phyloP scores from a whole-genome alignment of 2,329 filamentous ascomycete genomes.

The Phaeomoniella chlamydospora region DNA sequence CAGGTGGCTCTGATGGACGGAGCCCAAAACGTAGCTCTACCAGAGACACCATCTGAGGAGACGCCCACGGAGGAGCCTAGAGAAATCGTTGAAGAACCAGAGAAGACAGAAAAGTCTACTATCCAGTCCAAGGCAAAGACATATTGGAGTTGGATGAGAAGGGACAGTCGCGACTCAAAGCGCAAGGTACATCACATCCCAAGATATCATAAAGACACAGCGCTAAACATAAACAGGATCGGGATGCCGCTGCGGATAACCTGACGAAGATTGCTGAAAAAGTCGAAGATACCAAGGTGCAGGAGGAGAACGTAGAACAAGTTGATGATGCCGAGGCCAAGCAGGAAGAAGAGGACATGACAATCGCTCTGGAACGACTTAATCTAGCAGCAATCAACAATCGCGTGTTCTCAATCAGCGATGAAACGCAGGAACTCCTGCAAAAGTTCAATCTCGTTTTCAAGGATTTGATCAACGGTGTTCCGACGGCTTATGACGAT shows the following conservation, averaged over 20 bases:
- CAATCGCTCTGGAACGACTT: conserved; percentile 65
- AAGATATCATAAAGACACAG: no score
- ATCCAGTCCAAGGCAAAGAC: conserved; percentile 12
- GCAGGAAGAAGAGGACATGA: conserved; percentile 58
- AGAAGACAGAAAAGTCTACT: conserved; percentile 9
- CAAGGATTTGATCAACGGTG: conserved; percentile 82
- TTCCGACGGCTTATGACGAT: conserved; percentile 84
- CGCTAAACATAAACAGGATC: conserved; percentile 7
- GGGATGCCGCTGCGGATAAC: conserved; percentile 15
- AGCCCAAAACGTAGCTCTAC: conserved; percentile 33
- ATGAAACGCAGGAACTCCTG: conserved; percentile 69
- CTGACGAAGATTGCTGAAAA: conserved; percentile 14
- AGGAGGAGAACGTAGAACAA: conserved; percentile 20
- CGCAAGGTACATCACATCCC: conserved; percentile 17
- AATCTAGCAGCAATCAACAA: conserved; percentile 77
- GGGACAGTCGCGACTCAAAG: conserved; percentile 19
- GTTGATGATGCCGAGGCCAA: conserved; percentile 27
- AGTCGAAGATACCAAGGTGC: conserved; percentile 13
- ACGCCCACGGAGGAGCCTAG: conserved; percentile 17
- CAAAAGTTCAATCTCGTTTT: conserved; percentile 78
- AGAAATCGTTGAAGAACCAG: conserved; percentile 17
- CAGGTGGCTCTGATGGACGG: conserved; percentile 29
- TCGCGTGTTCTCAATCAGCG: conserved; percentile 69
- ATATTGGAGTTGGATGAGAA: conserved; percentile 22
- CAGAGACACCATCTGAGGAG: conserved; percentile 31